Conservation (phyloP, 495 filamentous ascomycete species). For the Cercophora newfieldiana region DNA sequence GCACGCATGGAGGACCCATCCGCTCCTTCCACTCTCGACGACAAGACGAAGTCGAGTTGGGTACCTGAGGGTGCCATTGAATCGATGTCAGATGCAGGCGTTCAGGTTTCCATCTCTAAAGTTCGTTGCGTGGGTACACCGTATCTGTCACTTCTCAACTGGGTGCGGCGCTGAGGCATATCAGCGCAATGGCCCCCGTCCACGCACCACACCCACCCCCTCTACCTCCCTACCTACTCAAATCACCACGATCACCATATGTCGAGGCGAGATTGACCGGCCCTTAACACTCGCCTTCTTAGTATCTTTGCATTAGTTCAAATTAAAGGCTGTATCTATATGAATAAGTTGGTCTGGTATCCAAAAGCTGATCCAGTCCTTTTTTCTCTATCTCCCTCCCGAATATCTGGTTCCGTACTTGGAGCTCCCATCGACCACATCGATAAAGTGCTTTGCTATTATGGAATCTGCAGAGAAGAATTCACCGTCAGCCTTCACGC, state of each 20-base stretch:
- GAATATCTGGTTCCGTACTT: constrained; percentile 50
- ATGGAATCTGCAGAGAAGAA: constrained; percentile 30
- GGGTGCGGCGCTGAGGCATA: not conserved
- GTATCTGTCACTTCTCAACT: not conserved
- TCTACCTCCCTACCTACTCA: too few species aligned
- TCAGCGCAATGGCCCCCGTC: too few species aligned
- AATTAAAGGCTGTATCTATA: not conserved
- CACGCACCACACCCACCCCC: too few species aligned
- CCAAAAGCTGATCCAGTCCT: not conserved
- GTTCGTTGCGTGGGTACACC: not conserved
- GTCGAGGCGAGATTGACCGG: not conserved
- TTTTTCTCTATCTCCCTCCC: not conserved
- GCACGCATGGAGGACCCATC: not conserved
- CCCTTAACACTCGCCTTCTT: too few species aligned
- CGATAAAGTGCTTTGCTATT: constrained; percentile 61
- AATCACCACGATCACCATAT: too few species aligned
- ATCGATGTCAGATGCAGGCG: not conserved
- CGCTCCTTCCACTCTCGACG: not conserved
- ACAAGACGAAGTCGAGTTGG: not conserved
- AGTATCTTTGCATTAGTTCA: not conserved
- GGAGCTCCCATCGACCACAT: constrained; percentile 57
- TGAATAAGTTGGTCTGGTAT: too few species aligned
- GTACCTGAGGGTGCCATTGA: not conserved
- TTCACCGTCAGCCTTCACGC: constrained; percentile 26
- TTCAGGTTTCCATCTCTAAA: not conserved